Conservation (phyloP, 2,329 filamentous ascomycete species). For the Dichotomopilus funicola region DNA sequence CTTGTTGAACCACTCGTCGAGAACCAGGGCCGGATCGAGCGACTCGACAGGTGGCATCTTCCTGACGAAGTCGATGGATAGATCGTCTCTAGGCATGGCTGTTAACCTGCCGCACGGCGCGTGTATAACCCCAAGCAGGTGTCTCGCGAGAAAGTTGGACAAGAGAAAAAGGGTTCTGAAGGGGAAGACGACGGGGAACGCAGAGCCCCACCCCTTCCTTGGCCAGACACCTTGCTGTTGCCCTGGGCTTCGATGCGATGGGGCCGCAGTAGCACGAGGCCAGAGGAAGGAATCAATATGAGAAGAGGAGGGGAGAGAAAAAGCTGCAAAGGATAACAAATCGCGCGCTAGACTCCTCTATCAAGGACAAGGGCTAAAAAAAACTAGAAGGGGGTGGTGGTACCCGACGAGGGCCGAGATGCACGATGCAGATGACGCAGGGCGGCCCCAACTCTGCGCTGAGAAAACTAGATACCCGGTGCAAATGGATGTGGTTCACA, state of each 20-base stretch:
- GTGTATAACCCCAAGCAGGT: conserved; percentile 2
- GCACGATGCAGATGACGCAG: conserved; percentile 13
- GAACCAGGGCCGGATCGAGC: conserved; percentile 60
- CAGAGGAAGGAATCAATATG: no score
- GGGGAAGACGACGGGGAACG: no score
- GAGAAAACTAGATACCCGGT: not conserved
- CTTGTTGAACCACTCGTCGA: conserved; percentile 71
- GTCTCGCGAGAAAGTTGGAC: not conserved
- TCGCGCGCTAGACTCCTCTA: no score
- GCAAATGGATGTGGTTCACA: conserved; percentile 9
- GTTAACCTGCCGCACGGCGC: conserved; percentile 40
- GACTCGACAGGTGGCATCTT: conserved; percentile 56
- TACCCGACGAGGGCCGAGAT: no score
- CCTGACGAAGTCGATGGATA: conserved; percentile 63
- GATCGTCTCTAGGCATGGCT: conserved; percentile 66
- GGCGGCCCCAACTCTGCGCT: conserved; percentile 1
- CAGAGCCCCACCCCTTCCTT: no score
- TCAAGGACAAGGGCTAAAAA: no score
- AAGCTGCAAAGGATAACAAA: not conserved
- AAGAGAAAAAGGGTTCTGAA: not conserved
- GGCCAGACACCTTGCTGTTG: no score
- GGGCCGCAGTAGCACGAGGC: no score
- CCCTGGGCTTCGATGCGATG: no score
- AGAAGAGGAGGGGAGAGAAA: not conserved
- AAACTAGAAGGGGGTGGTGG: no score